Evolutionary conservation across 2,329 filamentous ascomycete species (phyloP), one percentile per base, ranked within the genome.

Genomic region (Talaromyces sp.): DNA sequence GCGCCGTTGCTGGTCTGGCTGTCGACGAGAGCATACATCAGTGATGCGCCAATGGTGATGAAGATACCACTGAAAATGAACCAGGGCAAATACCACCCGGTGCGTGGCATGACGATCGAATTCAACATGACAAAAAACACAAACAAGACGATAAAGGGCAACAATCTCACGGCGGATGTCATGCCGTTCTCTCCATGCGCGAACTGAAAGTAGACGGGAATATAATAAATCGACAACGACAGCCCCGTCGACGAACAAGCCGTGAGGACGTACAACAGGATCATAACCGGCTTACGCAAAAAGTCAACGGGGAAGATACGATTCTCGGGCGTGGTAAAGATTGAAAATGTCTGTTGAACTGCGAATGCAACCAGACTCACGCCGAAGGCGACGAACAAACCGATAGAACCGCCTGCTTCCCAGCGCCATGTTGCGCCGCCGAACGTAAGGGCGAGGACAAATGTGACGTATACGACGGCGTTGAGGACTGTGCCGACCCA

Each of bases 131-230:
- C n/a, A 28, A 62, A 55, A 37, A 73, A 65, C 55, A 67, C 69
- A 12, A 70, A 70, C 7, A 73, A 61, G 6, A 37, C 73, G 66
- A 21, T 67, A 66, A n/a, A 74, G 68, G 9, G 69, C 67, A n/a
- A 69, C 66, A 60, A 31, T 16, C 54, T 65, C 14, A 73, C 54
- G 2, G 70, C 71, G 0, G 67, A 70, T 2, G 44, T 60, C 12
- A 60, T 60, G 4, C 58, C 58, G 50, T 81, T 80, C 11, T 78
- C 78, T 2, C 73, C 58, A 31, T 60, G 74, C 0, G 76, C 76
- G 67, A 84, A 85, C 62, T 83, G 80, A 68, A 84, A 84, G 71
- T 77, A 83, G 0, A 84, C 72, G 0, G 83, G 83, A 14, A 82
- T 79, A 71, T 81, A 85, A 71, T 84, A 85, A 9, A 82, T 72